phyloP scores from a whole-genome alignment of 179 eudicot genomes.

The Actinidia chinensis region DNA sequence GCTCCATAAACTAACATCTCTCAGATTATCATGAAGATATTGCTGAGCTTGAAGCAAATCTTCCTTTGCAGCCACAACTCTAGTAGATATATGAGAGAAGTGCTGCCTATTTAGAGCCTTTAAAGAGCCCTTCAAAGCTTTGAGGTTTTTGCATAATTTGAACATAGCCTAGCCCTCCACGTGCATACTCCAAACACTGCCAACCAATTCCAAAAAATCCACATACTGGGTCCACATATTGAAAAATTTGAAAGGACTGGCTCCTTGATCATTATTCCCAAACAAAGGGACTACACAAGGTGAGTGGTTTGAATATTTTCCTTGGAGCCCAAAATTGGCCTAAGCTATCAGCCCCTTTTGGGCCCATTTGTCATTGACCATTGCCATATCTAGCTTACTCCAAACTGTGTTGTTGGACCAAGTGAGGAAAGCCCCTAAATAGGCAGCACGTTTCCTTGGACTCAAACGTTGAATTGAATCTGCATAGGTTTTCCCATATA shows the following conservation, averaged over 20 bases:
- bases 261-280: not conserved
- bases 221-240: not conserved
- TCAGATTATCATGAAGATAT: not conserved
- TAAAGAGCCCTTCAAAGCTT: not conserved
- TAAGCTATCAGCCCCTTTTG: not conserved
- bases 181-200: no score
- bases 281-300: not conserved
- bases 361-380: not conserved
- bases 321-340: not conserved
- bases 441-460: no score
- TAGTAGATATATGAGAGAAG: not conserved
- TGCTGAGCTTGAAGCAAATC: not conserved
- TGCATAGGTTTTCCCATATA: no score
- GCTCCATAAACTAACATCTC: not conserved
- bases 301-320: not conserved
- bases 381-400: not conserved
- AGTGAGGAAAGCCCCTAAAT: not conserved
- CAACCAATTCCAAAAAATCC: not conserved
- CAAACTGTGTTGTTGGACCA: not conserved
- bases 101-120: not conserved
- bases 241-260: not conserved
- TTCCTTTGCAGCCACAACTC: not conserved
- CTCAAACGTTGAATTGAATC: no score
- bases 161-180: not conserved
- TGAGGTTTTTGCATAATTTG: not conserved